Evolutionary conservation across 106 monocot species (phyloP), one percentile per base, ranked within the genome.

Genomic region (Hemerocallis citrina): DNA sequence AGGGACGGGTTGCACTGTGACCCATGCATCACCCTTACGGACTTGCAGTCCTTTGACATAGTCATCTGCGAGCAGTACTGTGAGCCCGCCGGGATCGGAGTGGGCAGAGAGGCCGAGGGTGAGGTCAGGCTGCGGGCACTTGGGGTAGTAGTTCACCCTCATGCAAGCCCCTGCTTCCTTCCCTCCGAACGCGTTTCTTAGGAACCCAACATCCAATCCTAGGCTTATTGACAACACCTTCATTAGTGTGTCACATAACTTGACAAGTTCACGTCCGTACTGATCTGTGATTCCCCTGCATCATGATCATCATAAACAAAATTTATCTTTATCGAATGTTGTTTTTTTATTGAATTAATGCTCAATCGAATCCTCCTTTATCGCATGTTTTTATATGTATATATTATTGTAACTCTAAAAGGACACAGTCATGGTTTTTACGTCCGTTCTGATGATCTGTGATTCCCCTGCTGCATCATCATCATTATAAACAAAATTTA

Each of bases 71-170:
- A 83, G 67, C 15, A 83, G 74, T 7, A 83, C 49, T 5, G 78
- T 83, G 22, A 83, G 48, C 15, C 74, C 74, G 17, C 78, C 78
- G 16, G 74, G 69, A 35, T 83, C 83, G 9, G 79, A 79, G 46
- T 83, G 83, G 10, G 83, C 29, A 1, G 83, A 79, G 41, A 78
- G 63, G 35, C 83, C 83, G 22, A 83, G 75, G 0, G 83, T 49
- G 7, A 79, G 70, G 1, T 83, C 75, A 21, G 83, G 83, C 68
- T 75, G 83, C 6, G 83, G 83, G 55, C 83, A 83, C 38, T 47
- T 78, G 1, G 83, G 83, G 59, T 79, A 83, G 33, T 61, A 79
- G 41, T 78, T 79, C 50, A 72, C 79, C 45, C 75, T 56, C 54
- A 79, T 37, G 42, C 68, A 67, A 6, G 20, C 76, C 1, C 68